These are phyloP conservation scores for Lipomyces spencermartinsiae DNA, from an alignment of 805 yeast species.

Conservation along the genomic window DNA sequence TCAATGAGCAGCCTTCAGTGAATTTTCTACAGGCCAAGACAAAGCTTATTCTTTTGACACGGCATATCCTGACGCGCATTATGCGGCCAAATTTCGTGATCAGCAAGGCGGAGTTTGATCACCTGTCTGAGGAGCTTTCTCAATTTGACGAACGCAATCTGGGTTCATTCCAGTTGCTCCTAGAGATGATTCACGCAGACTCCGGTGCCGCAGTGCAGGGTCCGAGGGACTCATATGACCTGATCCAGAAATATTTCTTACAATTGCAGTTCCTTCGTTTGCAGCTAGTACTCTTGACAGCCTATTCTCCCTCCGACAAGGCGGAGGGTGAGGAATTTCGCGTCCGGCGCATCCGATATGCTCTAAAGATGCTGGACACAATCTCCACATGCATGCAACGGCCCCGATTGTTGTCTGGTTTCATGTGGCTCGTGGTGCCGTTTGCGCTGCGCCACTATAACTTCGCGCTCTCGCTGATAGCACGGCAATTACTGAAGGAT, in stretches of 20 bases:
- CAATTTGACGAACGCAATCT: constrained; percentile 30
- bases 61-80: constrained; percentile 14
- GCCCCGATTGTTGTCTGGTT: constrained; percentile 27
- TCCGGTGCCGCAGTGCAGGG: constrained; percentile 23
- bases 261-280: constrained; percentile 25
- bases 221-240: constrained; percentile 33
- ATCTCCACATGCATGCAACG: constrained; percentile 26
- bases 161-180: constrained; percentile 31
- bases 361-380: constrained; percentile 28
- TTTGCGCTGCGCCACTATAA: constrained; percentile 18
- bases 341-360: constrained; percentile 12
- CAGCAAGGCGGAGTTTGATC: constrained; percentile 17
- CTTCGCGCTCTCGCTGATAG: neutral
- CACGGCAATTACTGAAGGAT: constrained; percentile 5
- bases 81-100: constrained; percentile 16
- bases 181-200: constrained; percentile 32
- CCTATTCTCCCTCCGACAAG: constrained; percentile 17
- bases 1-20: constrained; percentile 28
- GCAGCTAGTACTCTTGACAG: constrained; percentile 21
- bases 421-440: constrained; percentile 27
- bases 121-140: constrained; percentile 3
- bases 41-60: constrained; percentile 25
- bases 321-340: constrained; percentile 4
- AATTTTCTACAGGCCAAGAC: constrained; percentile 21
- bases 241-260: constrained; percentile 32